Base-by-base conservation (phyloP, 148 eudicot species). In the Drosera capensis region DNA sequence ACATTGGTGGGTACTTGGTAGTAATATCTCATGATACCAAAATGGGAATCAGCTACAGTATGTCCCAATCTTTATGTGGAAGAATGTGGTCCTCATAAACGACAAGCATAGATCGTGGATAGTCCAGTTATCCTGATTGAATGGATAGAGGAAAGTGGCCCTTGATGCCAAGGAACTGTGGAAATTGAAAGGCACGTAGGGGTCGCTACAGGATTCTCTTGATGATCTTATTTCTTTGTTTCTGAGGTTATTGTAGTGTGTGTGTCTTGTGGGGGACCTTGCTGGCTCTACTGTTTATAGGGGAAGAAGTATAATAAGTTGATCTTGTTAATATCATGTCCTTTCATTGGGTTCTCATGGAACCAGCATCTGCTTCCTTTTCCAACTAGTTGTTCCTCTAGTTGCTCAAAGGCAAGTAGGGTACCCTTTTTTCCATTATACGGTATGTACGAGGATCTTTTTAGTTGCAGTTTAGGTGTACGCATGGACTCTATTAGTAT, bases 21-120 rank as follows among this genome's bases (percentile, higher is more conserved):
- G n/a, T 13, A 34, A 34, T 11, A 11, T n/a, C 38, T 34, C 14
- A 5, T 4, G 2, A 2, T 4, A 9, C n/a, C 14, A 9, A 11
- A 34, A 34, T 37, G 20, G 36, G 40, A 48, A 30, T 48, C 35
- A 9, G 9, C 14, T 48, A 30, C 8, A 29, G 38, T 11, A 48
- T 48, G 18, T 17, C 18, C 51, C 16, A 35, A 13, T 2, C 40
- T 48, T 29, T 24, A 29, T 47, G 17, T 7, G 19, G 16, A 48
- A 48, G 51, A 19, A 28, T 48, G 51, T 28, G 51, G 51, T 48
- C 51, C 51, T 28, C 39, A 23, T 7, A 28, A 17, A 14, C 40
- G n/a, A n/a, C n/a, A 34, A 4, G n/a, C 9, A 13, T 44, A 30
- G 36, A 23, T 28, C 20, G 36, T 46, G 40, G 46, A 51, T 28